phyloP scores from a whole-genome alignment of 2,329 filamentous ascomycete genomes.

The Septoria linicola region DNA sequence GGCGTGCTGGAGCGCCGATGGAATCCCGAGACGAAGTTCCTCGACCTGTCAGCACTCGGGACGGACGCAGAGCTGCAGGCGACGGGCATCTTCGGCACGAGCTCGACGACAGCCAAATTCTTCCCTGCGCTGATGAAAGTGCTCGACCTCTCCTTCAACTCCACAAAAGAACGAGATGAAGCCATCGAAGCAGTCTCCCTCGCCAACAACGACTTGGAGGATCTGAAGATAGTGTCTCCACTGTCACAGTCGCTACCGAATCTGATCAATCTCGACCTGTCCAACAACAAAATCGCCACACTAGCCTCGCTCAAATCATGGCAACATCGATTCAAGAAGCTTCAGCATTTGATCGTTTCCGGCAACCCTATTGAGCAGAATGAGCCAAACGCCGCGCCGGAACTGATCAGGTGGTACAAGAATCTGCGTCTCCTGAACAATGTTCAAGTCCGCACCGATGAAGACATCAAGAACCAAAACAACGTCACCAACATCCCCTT shows the following conservation, averaged over 20 bases:
- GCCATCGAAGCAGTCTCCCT: conserved; percentile 80
- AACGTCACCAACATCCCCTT: conserved; percentile 57
- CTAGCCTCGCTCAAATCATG: conserved; percentile 69
- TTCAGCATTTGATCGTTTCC: conserved; percentile 77
- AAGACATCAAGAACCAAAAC: conserved; percentile 62
- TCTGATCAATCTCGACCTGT: conserved; percentile 84
- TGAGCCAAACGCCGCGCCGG: conserved; percentile 57
- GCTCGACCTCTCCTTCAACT: conserved; percentile 74
- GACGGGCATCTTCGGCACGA: conserved; percentile 73
- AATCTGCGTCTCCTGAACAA: conserved; percentile 75
- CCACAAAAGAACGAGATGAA: conserved; percentile 67
- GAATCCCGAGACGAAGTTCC: conserved; percentile 66
- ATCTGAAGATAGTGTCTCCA: conserved; percentile 69
- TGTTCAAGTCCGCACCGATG: conserved; percentile 68
- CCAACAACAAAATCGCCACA: conserved; percentile 73
- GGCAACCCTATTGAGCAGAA: conserved; percentile 67
- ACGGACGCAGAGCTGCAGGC: conserved; percentile 68
- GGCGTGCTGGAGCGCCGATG: conserved; percentile 74
- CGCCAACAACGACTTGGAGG: conserved; percentile 73
- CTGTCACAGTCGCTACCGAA: conserved; percentile 79
- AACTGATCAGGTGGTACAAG: conserved; percentile 79
- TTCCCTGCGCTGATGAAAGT: conserved; percentile 90
- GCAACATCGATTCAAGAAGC: conserved; percentile 72
- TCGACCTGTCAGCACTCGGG: conserved; percentile 77
- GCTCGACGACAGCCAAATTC: conserved; percentile 75